Conservation (phyloP, 2,329 filamentous ascomycete species). For the Fusarium sp. region DNA sequence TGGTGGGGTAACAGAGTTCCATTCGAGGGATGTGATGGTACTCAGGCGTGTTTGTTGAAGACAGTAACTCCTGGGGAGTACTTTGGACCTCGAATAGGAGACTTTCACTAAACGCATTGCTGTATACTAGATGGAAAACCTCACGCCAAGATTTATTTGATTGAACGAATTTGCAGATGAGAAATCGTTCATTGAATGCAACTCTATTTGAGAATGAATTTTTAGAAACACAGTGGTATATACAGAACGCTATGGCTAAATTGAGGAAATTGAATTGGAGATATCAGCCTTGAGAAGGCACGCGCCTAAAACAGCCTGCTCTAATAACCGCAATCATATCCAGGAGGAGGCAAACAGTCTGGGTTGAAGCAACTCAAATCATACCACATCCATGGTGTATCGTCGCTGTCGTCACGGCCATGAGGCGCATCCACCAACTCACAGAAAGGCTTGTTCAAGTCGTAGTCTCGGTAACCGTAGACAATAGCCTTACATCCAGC, state of each 20-base stretch:
- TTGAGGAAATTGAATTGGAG: not conserved
- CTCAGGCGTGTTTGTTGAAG: slow-evolving; percentile 40
- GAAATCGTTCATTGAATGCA: too few relatives aligned
- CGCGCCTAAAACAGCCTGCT: not conserved
- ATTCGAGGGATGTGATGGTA: slow-evolving; percentile 50
- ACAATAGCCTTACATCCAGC: slow-evolving; percentile 25
- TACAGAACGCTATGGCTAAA: slow-evolving; percentile 20
- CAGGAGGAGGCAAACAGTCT: slow-evolving; percentile 28
- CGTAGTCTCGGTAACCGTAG: slow-evolving; percentile 30
- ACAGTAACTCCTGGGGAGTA: slow-evolving; percentile 50
- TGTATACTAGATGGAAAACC: not conserved
- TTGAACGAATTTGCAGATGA: not conserved
- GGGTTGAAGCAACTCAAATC: slow-evolving; percentile 39
- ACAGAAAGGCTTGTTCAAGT: slow-evolving; percentile 38
- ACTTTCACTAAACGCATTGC: slow-evolving; percentile 21
- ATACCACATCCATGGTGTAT: slow-evolving; percentile 34
- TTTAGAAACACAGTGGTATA: slow-evolving; percentile 15
- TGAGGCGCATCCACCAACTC: slow-evolving; percentile 20
- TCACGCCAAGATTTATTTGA: not conserved
- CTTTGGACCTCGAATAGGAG: slow-evolving; percentile 51
- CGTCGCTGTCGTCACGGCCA: slow-evolving; percentile 26
- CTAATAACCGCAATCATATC: slow-evolving; percentile 32
- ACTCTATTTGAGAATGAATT: not conserved
- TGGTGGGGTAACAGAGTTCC: slow-evolving; percentile 63
- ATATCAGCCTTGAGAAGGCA: not conserved